These are phyloP conservation scores for Kodamaea lidongshanica DNA, from an alignment of 805 yeast genomes.

Conservation along the genomic window DNA sequence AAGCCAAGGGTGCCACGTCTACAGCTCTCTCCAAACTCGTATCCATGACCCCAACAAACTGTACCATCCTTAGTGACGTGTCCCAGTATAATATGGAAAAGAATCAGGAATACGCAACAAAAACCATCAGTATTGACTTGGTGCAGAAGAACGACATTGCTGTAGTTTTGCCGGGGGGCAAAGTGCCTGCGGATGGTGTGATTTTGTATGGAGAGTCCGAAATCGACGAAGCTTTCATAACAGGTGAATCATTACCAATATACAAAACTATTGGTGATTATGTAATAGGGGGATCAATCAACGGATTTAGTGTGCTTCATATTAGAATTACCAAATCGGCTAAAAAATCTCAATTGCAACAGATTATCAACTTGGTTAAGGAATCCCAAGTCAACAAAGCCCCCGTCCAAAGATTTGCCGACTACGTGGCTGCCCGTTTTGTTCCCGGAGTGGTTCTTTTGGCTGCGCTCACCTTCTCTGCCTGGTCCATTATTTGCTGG, in stretches of 20 bases:
- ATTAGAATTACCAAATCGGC: conserved; percentile 70
- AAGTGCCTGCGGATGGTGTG: conserved; percentile 86
- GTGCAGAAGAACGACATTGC: conserved; percentile 74
- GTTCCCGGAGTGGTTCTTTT: conserved; percentile 69
- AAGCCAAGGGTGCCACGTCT: conserved; percentile 91
- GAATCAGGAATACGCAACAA: conserved; percentile 30
- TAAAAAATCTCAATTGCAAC: conserved; percentile 76
- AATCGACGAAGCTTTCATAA: conserved; percentile 80
- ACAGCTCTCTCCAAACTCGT: conserved; percentile 77
- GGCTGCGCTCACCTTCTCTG: conserved; percentile 54
- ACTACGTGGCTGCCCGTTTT: conserved; percentile 74
- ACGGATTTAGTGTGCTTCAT: conserved; percentile 67
- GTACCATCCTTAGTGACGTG: conserved; percentile 52
- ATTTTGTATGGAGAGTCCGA: conserved; percentile 75
- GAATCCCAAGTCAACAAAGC: conserved; percentile 86
- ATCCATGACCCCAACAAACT: conserved; percentile 72
- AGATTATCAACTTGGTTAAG: conserved; percentile 78
- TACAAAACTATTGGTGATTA: conserved; percentile 51
- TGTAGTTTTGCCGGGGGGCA: conserved; percentile 77
- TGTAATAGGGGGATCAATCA: conserved; percentile 88
- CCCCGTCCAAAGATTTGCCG: conserved; percentile 88
- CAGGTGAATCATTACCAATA: conserved; percentile 87
- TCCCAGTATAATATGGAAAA: conserved; percentile 12
- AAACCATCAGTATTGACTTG: conserved; percentile 63
- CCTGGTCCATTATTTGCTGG: conserved; percentile 34